Conservation (phyloP, 2,329 filamentous ascomycete species). For the Coniosporium tulheliwenetii region DNA sequence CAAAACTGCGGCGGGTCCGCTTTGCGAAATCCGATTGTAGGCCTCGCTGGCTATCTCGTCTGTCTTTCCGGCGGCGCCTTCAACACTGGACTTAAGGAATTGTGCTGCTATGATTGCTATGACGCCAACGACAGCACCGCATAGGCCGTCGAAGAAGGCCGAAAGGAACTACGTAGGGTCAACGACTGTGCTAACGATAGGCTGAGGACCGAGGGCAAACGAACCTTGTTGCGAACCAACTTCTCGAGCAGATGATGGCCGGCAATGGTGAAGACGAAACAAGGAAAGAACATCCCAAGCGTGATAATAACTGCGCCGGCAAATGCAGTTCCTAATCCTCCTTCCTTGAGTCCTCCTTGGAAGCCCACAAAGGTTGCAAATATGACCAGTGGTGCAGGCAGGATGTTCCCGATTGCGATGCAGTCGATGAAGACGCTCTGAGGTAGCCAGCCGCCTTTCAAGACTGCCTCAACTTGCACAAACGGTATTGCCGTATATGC, state of each 20-base stretch:
- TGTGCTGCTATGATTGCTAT: too few species aligned
- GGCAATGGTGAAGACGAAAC: conserved; percentile 8
- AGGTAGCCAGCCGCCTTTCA: conserved; percentile 17
- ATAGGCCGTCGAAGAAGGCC: too few species aligned
- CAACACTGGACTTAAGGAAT: conserved; percentile 12
- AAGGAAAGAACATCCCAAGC: conserved; percentile 19
- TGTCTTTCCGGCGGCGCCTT: conserved; percentile 8
- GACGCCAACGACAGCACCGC: too few species aligned
- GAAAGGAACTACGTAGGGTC: too few species aligned
- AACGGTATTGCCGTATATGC: conserved; percentile 20
- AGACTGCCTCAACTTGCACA: conserved; percentile 18
- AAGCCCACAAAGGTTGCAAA: conserved; percentile 20
- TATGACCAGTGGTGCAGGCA: conserved; percentile 18
- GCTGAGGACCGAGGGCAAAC: too few species aligned
- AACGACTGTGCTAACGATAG: too few species aligned
- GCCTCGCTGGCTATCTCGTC: not conserved
- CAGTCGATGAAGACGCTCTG: conserved; percentile 19
- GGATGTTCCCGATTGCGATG: conserved; percentile 18
- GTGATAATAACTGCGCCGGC: conserved; percentile 17
- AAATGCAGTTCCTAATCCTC: conserved; percentile 14
- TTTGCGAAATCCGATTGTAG: conserved; percentile 3
- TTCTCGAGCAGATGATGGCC: too few species aligned
- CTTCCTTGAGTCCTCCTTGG: conserved; percentile 13
- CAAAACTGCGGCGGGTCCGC: conserved; percentile 12
- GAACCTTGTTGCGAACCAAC: too few species aligned